These are phyloP conservation scores for Cavenderia fasciculata DNA, from an alignment of 78 protist species.

Conservation along the genomic window DNA sequence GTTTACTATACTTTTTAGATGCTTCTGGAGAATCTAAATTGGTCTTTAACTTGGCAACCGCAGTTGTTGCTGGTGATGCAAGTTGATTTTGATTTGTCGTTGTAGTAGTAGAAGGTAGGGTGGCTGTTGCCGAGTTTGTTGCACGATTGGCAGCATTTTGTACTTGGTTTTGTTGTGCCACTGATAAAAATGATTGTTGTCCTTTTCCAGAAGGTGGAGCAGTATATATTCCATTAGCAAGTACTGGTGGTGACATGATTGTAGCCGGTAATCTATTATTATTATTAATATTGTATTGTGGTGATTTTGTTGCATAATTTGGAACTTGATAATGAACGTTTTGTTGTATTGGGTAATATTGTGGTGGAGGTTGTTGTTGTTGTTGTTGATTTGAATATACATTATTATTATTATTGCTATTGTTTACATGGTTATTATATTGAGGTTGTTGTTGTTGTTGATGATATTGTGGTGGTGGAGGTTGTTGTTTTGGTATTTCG, in stretches of 20 bases:
- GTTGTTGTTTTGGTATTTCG: slow-evolving; percentile 15
- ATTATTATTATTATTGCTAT: neutral
- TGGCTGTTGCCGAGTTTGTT: neutral
- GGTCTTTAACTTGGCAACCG: slow-evolving; percentile 1
- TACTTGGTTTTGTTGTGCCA: slow-evolving; percentile 31
- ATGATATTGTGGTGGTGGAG: neutral
- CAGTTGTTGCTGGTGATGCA: slow-evolving; percentile 3
- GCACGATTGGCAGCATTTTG: neutral
- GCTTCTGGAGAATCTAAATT: slow-evolving; percentile 70
- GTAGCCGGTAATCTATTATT: neutral
- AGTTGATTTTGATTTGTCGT: neutral
- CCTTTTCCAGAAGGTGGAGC: slow-evolving; percentile 4
- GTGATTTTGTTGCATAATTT: neutral
- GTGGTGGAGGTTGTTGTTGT: slow-evolving; percentile 15
- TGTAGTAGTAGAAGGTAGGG: slow-evolving; percentile 15
- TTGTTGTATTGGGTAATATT: neutral
- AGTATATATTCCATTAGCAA: no score
- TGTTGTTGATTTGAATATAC: neutral
- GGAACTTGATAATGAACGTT: neutral
- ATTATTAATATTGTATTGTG: slow-evolving; percentile 1
- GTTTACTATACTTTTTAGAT: slow-evolving; percentile 50
- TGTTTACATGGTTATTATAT: neutral
- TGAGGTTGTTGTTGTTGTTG: neutral
- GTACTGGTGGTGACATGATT: neutral
- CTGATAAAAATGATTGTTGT: neutral